Evolutionary conservation across 306 rosid species (phyloP).

Genomic region (Glycyrrhiza uralensis): DNA sequence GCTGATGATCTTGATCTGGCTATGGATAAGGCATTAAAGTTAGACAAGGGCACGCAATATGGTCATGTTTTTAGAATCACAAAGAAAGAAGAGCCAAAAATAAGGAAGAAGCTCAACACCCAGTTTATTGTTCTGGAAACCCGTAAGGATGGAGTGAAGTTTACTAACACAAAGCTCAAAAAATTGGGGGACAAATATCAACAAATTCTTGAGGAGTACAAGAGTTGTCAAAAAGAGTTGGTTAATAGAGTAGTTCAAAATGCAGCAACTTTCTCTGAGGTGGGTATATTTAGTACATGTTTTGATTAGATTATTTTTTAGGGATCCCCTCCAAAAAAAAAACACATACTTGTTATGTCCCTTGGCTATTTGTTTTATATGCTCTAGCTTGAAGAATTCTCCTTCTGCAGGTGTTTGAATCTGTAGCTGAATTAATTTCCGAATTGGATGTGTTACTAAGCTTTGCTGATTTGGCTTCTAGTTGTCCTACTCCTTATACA

Average conservation of each 20-base stretch:
- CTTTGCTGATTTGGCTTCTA: constrained; percentile 93
- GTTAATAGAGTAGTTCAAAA: constrained; percentile 74
- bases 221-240: constrained; percentile 74
- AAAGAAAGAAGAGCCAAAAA: constrained; percentile 96
- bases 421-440: constrained; percentile 73
- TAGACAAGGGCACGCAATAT: constrained; percentile 88
- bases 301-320: background rate
- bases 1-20: constrained; percentile 85
- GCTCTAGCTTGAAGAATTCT: constrained; percentile 28
- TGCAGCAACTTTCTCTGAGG: constrained; percentile 76
- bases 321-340: background rate
- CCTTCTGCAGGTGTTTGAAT: constrained; percentile 67
- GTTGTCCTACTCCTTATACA: constrained; percentile 86
- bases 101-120: constrained; percentile 86
- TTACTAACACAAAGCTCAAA: constrained; percentile 88
- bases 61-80: constrained; percentile 98
- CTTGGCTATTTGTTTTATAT: constrained; percentile 14
- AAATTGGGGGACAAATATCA: constrained; percentile 85
- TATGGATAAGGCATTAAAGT: constrained; percentile 77
- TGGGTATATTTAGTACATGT: constrained; percentile 20
- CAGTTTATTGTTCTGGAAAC: constrained; percentile 94
- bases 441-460: constrained; percentile 87
- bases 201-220: constrained; percentile 76
- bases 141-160: constrained; percentile 96
- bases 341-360: constrained; percentile 4